Evolutionary conservation across 306 rosid genomes (phyloP).

Genomic region (Boehmeria nivea): DNA sequence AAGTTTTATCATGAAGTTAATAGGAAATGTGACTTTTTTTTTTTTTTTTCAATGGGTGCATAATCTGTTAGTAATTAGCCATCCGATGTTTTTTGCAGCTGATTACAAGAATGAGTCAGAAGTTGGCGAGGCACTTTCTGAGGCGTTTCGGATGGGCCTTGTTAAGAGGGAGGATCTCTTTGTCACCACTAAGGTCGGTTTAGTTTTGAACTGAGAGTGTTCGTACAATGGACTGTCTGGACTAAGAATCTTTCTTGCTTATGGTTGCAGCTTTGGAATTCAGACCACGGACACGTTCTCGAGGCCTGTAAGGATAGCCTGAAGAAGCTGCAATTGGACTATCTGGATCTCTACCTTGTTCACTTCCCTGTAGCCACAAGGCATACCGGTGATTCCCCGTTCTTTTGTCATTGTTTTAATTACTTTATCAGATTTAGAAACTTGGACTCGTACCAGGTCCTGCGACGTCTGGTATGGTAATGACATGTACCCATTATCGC

Average conservation of each 20-base stretch:
- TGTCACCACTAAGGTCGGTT: conserved; percentile 68
- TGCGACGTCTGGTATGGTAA: too few relatives aligned
- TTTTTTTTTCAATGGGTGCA: too few relatives aligned
- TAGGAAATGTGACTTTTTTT: too few relatives aligned
- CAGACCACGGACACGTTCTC: conserved; percentile 84
- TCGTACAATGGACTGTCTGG: not conserved
- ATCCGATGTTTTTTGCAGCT: conserved; percentile 69
- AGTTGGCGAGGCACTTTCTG: conserved; percentile 77
- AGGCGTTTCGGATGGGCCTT: conserved; percentile 58
- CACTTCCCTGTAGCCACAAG: conserved; percentile 75
- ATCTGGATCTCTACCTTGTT: conserved; percentile 79
- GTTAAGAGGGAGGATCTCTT: conserved; percentile 89
- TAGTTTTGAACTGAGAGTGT: not conserved
- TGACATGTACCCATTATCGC: too few relatives aligned
- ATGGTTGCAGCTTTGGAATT: conserved; percentile 84
- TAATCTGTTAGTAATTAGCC: too few relatives aligned
- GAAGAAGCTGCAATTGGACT: conserved; percentile 72
- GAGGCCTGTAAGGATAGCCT: conserved; percentile 89
- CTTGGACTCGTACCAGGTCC: too few relatives aligned
- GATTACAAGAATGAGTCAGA: conserved; percentile 72
- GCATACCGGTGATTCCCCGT: conserved; percentile 57
- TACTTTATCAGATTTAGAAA: too few relatives aligned
- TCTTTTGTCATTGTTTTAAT: not conserved
- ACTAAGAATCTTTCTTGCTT: conserved; percentile 10
- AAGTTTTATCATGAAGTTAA: too few relatives aligned